A percentile compares a stretch with the other conserved stretches of the same genome.
Conservation (phyloP, 2,329 filamentous ascomycete genomes). For the Fusarium praegraminearum region DNA sequence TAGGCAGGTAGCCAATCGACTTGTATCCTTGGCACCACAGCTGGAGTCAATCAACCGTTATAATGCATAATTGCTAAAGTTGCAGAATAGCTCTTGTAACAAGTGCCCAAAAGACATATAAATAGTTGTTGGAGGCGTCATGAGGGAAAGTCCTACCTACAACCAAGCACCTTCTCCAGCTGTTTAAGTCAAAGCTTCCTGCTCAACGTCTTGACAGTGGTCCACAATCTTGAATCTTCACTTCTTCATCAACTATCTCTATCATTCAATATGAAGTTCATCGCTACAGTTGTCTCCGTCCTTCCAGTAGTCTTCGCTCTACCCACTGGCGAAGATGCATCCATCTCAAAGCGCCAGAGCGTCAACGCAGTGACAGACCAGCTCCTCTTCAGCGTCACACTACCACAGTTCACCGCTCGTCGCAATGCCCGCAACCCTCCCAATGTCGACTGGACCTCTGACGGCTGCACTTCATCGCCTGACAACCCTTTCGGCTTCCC, state of each 20-base stretch:
- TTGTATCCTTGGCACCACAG: neutral
- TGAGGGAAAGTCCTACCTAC: no score
- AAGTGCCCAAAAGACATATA: constrained; percentile 5
- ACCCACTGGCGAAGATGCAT: constrained; percentile 25
- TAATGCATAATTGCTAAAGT: neutral
- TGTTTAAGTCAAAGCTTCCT: neutral
- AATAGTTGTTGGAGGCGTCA: constrained; percentile 8
- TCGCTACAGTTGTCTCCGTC: constrained; percentile 39
- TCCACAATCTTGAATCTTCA: neutral
- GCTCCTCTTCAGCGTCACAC: constrained; percentile 59
- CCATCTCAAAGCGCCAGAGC: constrained; percentile 40
- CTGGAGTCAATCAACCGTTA: neutral
- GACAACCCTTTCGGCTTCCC: constrained; percentile 60
- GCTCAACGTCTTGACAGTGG: neutral
- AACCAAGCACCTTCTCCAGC: neutral
- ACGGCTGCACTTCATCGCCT: constrained; percentile 58
- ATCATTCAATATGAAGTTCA: constrained; percentile 51
- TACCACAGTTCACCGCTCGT: constrained; percentile 57
- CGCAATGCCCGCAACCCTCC: constrained; percentile 57
- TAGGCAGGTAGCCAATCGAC: constrained; percentile 25
- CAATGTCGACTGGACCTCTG: constrained; percentile 56
- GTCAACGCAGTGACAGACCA: constrained; percentile 56
- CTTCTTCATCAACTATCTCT: neutral
- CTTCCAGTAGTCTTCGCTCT: constrained; percentile 44
- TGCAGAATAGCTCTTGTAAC: neutral